These are phyloP conservation scores for Silybum marianum DNA, from an alignment of 129 eudicot species.

Conservation along the genomic window DNA sequence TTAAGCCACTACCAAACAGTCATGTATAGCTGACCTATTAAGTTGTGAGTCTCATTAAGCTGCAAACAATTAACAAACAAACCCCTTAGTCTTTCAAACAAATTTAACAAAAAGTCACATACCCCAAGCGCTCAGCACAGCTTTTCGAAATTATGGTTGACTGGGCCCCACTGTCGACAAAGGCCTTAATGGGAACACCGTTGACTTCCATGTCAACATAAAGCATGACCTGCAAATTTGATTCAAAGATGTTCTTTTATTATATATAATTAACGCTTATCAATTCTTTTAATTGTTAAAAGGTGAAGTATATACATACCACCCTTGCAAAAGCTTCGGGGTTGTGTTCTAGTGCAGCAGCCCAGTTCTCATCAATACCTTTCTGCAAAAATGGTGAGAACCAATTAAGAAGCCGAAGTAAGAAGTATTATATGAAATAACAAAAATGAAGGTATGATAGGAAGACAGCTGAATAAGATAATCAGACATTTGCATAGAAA, in stretches of 20 bases:
- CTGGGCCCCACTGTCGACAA: constrained; percentile 93
- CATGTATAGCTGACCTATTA: too few relatives aligned
- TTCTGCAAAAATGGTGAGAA: constrained; percentile 39
- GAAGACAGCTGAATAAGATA: neutral
- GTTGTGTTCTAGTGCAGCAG: constrained; percentile 74
- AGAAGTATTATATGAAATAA: neutral
- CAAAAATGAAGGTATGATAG: neutral
- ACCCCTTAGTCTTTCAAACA: neutral
- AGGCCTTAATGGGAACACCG: constrained; percentile 81
- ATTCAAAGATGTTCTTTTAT: neutral
- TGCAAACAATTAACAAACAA: too few relatives aligned
- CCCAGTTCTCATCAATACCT: constrained; percentile 84
- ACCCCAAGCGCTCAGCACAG: constrained; percentile 81
- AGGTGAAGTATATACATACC: constrained; percentile 39
- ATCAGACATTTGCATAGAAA: neutral
- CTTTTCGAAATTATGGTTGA: constrained; percentile 78
- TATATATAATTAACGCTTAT: neutral
- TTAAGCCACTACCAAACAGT: too few relatives aligned
- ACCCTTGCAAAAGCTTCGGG: constrained; percentile 86
- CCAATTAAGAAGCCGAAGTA: neutral
- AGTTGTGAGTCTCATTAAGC: too few relatives aligned
- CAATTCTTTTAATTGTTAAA: neutral
- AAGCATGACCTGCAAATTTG: constrained; percentile 66
- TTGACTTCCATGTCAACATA: constrained; percentile 89
- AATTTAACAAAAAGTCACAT: neutral